phyloP scores from a whole-genome alignment of 2,329 filamentous ascomycete species.

The Juglanconis sp. region DNA sequence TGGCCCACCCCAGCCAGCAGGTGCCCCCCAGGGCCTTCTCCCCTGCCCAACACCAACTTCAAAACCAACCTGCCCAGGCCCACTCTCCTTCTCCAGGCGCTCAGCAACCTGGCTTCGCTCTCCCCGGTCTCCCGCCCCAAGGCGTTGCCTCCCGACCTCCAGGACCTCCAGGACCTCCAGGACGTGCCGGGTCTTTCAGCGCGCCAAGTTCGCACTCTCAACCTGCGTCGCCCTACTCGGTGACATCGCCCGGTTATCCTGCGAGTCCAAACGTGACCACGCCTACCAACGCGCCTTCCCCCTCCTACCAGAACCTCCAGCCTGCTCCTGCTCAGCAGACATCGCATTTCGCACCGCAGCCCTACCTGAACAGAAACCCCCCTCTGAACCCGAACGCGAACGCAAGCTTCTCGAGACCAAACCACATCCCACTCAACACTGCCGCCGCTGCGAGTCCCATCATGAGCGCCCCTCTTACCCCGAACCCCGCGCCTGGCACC shows the following conservation, averaged over 20 bases:
- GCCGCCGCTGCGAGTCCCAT: background rate
- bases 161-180: background rate
- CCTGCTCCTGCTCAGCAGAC: constrained; percentile 27
- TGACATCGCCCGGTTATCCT: constrained; percentile 6
- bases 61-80: background rate
- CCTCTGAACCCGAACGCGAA: constrained; percentile 22
- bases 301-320: constrained; percentile 32
- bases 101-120: constrained; percentile 51
- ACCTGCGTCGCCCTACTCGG: constrained; percentile 8
- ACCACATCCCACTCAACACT: background rate
- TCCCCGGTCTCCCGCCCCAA: constrained; percentile 28
- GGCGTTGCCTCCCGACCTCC: background rate
- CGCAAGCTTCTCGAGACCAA: constrained; percentile 15
- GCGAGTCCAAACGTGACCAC: constrained; percentile 9
- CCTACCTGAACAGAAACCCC: constrained; percentile 24
- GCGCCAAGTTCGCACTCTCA: constrained; percentile 8
- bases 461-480: constrained; percentile 8
- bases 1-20: constrained; percentile 29
- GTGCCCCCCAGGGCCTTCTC: constrained; percentile 56
- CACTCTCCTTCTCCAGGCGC: constrained; percentile 58
- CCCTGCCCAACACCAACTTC: constrained; percentile 46
- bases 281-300: constrained; percentile 30
- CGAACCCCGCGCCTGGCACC: constrained; percentile 8
- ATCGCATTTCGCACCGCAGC: constrained; percentile 15
- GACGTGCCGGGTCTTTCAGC: background rate